Percentiles rank a stretch among this genome's conserved stretches.
These are phyloP conservation scores for Linanthus parryae DNA, from an alignment of 148 eudicot species.

Conservation along the genomic window DNA sequence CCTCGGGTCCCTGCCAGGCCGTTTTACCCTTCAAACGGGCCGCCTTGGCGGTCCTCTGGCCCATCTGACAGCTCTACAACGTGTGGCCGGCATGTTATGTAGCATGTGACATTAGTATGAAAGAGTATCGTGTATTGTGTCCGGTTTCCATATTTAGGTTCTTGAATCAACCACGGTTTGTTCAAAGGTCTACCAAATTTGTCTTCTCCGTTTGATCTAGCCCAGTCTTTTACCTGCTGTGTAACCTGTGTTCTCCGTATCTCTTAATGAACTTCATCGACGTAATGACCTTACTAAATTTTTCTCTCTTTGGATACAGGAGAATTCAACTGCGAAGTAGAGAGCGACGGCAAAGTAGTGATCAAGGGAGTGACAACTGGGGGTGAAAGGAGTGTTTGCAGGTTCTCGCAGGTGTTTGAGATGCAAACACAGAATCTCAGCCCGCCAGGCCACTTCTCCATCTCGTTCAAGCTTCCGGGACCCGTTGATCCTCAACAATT, in stretches of 20 bases:
- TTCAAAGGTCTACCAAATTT: too few relatives aligned
- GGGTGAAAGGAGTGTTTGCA: constrained; percentile 53
- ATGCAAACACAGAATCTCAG: constrained; percentile 83
- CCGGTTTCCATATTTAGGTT: neutral
- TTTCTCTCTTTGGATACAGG: constrained; percentile 32
- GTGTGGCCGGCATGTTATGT: too few relatives aligned
- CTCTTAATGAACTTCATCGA: neutral
- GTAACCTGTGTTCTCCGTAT: neutral
- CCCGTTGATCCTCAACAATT: constrained; percentile 84
- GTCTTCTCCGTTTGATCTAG: too few relatives aligned
- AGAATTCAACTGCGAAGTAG: constrained; percentile 86
- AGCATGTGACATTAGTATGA: too few relatives aligned
- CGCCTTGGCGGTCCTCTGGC: too few relatives aligned
- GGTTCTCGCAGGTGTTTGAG: constrained; percentile 48
- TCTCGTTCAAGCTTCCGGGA: constrained; percentile 78
- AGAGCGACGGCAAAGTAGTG: constrained; percentile 67
- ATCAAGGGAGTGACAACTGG: constrained; percentile 71
- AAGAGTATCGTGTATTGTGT: neutral
- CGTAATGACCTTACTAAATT: neutral
- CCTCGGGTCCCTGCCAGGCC: too few relatives aligned
- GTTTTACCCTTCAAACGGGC: too few relatives aligned
- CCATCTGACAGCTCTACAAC: too few relatives aligned
- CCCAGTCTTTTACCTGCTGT: too few relatives aligned
- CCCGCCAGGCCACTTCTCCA: constrained; percentile 81
- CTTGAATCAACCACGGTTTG: neutral